Percentiles rank a stretch among this genome's conserved stretches.
Evolutionary conservation across 2,329 filamentous ascomycete genomes (phyloP).

Genomic region (Ophiostoma himal-ulmi): DNA sequence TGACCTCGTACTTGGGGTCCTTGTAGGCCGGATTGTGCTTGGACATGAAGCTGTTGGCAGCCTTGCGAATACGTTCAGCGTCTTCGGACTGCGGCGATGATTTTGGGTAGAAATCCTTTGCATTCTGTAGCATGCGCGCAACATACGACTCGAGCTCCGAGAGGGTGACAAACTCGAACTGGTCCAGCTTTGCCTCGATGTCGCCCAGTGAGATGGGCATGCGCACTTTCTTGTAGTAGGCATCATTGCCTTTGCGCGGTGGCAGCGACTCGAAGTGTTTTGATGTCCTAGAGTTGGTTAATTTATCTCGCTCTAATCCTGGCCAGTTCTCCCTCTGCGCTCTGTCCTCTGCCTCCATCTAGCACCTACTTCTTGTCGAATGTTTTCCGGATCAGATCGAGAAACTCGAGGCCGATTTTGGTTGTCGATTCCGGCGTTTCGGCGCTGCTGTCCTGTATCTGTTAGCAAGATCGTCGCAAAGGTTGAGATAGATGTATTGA

Average conservation of each 20-base stretch:
- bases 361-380: slow-evolving; percentile 70
- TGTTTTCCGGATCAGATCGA: slow-evolving; percentile 68
- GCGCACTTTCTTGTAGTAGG: slow-evolving; percentile 71
- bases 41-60: slow-evolving; percentile 81
- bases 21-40: slow-evolving; percentile 80
- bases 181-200: slow-evolving; percentile 68
- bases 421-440: slow-evolving; percentile 66
- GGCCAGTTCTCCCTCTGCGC: background rate
- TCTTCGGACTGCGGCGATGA: slow-evolving; percentile 70
- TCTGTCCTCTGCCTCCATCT: background rate
- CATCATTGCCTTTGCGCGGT: slow-evolving; percentile 55
- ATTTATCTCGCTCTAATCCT: background rate
- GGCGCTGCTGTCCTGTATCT: slow-evolving; percentile 37
- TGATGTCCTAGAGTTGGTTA: slow-evolving; percentile 48
- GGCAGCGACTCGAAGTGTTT: slow-evolving; percentile 69
- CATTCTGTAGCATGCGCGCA: slow-evolving; percentile 82
- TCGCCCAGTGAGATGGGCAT: slow-evolving; percentile 73
- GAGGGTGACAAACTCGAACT: slow-evolving; percentile 62
- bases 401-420: slow-evolving; percentile 63
- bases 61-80: slow-evolving; percentile 79
- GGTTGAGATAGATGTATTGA: background rate
- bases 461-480: background rate
- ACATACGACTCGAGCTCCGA: slow-evolving; percentile 76
- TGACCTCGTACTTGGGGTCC: slow-evolving; percentile 59
- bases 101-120: slow-evolving; percentile 75